A percentile compares a stretch with the other conserved stretches of the same genome.
Conservation (phyloP, 768 basidiomycete genomes). For the Leccinum subtestaceum region DNA sequence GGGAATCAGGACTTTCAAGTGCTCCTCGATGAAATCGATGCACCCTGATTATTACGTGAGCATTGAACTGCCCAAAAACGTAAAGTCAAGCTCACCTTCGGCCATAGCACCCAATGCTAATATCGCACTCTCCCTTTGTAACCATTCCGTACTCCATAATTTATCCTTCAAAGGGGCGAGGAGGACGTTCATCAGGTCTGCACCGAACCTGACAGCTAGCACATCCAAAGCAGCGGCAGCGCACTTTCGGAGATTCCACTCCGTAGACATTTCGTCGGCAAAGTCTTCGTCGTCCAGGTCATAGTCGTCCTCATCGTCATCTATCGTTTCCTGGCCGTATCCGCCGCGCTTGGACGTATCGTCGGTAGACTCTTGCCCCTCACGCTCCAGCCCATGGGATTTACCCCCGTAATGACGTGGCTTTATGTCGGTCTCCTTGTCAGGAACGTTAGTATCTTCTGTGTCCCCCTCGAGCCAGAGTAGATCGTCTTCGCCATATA, state of each 20-base stretch:
- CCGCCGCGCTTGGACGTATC: conserved; percentile 47
- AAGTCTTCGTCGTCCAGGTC: conserved; percentile 83
- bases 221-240: conserved; percentile 97
- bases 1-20: conserved; percentile 89
- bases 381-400: conserved; percentile 80
- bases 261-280: conserved; percentile 94
- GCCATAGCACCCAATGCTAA: conserved; percentile 97
- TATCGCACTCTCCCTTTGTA: conserved; percentile 93
- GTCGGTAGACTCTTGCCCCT: conserved; percentile 39
- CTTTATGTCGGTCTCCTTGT: conserved; percentile 95
- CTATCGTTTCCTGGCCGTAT: conserved; percentile 78
- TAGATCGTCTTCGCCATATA: conserved; percentile 95
- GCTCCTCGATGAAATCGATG: conserved; percentile 92
- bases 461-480: conserved; percentile 90
- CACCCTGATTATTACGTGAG: conserved; percentile 59
- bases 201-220: conserved; percentile 87
- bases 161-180: conserved; percentile 90
- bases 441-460: conserved; percentile 86
- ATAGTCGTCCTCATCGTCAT: conserved; percentile 86
- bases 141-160: conserved; percentile 90
- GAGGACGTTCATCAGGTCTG: conserved; percentile 85
- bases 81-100: conserved; percentile 62
- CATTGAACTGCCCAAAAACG: not conserved
- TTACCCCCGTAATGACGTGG: conserved; percentile 89
- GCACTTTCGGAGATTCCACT: conserved; percentile 99